Base-by-base conservation (phyloP, 768 basidiomycete species). In the Boletellus sp. region DNA sequence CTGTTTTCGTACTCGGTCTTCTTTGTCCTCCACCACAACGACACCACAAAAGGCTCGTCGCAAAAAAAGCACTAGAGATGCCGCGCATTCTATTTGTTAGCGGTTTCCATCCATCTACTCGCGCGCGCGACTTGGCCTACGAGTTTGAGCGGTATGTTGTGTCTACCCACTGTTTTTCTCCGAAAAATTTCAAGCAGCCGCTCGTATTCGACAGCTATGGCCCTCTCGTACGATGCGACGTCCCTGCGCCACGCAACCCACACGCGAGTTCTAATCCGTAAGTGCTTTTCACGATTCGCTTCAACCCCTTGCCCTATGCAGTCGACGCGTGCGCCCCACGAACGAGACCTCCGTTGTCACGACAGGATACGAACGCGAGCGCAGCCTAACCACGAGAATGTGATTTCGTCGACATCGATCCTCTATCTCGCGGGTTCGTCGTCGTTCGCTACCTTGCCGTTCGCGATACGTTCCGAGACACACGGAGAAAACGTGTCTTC, bases 71-170 rank as follows among this genome's bases (percentile, higher is more conserved):
- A 49, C 26, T 55, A 48, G 35, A 24, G 36, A 84, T 87, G 86
- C 84, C 85, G 64, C 86, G 90, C 56, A 92, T 91, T 56, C 78
- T 92, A 52, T 93, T 90, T 59, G 90, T 93, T 39, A 87, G 84
- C 61, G 90, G 90, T 17, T 93, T 93, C 62, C 84, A 89, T 58
- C 84, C 86, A 5, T 70, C 80, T n/a, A 91, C 88, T 3, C 81
- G 89, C 20, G 90, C 91, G 9, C 78, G 85, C 46, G 90, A 91
- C 59, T 78, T 94, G 2, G 91, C 91, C 2, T 88, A 72, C 59
- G 90, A 92, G 67, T 93, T 94, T 59, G 91, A 94, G 76, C 78
- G 85, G 90, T 90, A 51, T 40, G 74, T 67, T 2, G 7, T 5
- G 5, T 43, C 43, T 35, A 24, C 1, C 20, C 15, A 16, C 23